A percentile compares a stretch with the other conserved stretches of the same genome.
Conservation (phyloP, 345 rosid genomes). For the Linum trigynum region DNA sequence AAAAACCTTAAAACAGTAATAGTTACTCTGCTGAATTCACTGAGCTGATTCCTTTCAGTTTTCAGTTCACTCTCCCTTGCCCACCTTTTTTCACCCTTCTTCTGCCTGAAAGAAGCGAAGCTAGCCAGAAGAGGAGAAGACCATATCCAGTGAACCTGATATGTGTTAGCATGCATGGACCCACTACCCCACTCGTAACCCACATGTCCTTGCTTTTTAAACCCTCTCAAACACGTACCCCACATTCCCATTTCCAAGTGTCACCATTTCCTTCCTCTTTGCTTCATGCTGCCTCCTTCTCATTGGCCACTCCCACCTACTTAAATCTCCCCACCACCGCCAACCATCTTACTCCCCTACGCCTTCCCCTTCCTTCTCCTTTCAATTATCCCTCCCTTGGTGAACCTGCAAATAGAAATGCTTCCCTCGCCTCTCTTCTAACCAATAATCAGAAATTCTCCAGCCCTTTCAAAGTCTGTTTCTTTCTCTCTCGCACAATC, state of each 20-base stretch:
- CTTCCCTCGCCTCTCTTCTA: neutral
- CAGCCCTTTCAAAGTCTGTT: neutral
- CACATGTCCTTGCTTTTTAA: constrained; percentile 44
- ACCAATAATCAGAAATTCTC: neutral
- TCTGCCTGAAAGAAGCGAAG: neutral
- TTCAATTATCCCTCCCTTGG: neutral
- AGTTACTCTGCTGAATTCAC: too few species aligned
- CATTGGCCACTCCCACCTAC: constrained; percentile 22
- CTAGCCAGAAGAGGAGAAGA: neutral
- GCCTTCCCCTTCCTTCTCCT: neutral
- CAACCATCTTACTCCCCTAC: neutral
- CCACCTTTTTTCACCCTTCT: neutral
- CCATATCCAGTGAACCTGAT: neutral
- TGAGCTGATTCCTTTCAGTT: neutral
- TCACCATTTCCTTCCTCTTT: constrained; percentile 31
- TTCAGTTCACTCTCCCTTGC: neutral
- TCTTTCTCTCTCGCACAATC: neutral
- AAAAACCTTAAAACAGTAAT: too few species aligned
- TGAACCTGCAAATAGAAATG: neutral
- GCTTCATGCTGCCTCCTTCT: constrained; percentile 38
- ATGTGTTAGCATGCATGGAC: constrained; percentile 46
- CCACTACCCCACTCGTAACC: constrained; percentile 25
- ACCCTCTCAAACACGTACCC: constrained; percentile 62
- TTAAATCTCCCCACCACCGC: constrained; percentile 8
- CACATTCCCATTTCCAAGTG: constrained; percentile 45